phyloP scores from a whole-genome alignment of 768 basidiomycete species.

The Leucosporidium creatinivorum region DNA sequence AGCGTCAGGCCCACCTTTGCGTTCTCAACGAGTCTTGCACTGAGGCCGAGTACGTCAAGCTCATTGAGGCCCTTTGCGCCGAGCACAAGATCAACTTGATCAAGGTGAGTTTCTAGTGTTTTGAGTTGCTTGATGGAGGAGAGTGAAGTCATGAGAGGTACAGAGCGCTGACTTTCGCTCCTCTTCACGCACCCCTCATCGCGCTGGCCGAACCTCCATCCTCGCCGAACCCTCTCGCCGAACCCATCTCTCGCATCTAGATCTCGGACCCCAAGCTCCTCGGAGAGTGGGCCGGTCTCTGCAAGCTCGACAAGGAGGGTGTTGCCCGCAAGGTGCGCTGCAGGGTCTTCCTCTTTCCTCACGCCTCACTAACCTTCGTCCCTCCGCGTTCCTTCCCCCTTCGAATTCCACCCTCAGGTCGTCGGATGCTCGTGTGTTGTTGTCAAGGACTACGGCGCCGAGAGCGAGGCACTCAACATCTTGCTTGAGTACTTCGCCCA shows the following conservation, averaged over 20 bases:
- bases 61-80: conserved; percentile 97
- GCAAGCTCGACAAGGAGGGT: conserved; percentile 99
- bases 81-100: conserved; percentile 99
- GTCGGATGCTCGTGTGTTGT: conserved; percentile 59
- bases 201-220: too few relatives aligned
- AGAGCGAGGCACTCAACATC: conserved; percentile 66
- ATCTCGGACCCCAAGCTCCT: conserved; percentile 89
- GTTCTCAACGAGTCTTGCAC: conserved; percentile 98
- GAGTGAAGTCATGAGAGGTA: too few relatives aligned
- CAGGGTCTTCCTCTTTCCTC: too few relatives aligned
- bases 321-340: too few relatives aligned
- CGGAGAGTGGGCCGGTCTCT: conserved; percentile 88
- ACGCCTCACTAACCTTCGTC: too few relatives aligned
- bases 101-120: conserved; percentile 51
- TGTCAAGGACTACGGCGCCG: conserved; percentile 93
- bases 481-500: conserved; percentile 73
- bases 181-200: too few relatives aligned
- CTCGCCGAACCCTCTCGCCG: too few relatives aligned
- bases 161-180: not conserved
- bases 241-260: not conserved
- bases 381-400: not conserved
- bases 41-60: conserved; percentile 99
- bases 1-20: conserved; percentile 95
- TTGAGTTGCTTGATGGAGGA: conserved; percentile 39
- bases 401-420: conserved; percentile 48